Conservation (phyloP, 495 filamentous ascomycete species). For the Evansstolkia leycettana region DNA sequence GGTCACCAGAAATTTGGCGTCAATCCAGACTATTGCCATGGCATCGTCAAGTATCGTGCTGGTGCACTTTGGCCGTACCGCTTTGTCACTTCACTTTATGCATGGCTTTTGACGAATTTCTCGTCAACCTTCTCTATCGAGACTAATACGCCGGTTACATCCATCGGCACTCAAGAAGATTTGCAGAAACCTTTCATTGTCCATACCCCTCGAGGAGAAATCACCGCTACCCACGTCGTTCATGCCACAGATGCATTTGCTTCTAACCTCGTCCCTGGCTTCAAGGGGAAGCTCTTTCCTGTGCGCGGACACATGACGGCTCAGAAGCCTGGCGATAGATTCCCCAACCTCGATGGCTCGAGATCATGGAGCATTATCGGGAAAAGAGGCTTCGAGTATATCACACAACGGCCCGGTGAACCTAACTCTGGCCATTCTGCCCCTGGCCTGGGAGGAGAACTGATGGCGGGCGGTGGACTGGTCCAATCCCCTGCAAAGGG, state of each 20-base stretch:
- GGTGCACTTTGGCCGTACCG: conserved; percentile 71
- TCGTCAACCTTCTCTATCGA: conserved; percentile 54
- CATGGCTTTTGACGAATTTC: conserved; percentile 34
- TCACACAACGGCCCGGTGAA: conserved; percentile 12
- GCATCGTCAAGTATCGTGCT: conserved; percentile 12
- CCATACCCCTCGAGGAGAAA: conserved; percentile 49
- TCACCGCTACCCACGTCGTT: conserved; percentile 45
- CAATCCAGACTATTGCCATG: too few species aligned
- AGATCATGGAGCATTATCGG: conserved; percentile 28
- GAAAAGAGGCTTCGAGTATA: conserved; percentile 62
- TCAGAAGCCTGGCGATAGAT: conserved; percentile 36
- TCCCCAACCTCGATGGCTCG: conserved; percentile 13
- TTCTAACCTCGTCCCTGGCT: conserved; percentile 54
- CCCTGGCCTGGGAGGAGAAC: too few species aligned
- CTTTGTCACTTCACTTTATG: conserved; percentile 54
- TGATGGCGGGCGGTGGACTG: too few species aligned
- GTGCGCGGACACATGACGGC: conserved; percentile 64
- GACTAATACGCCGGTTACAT: conserved; percentile 56
- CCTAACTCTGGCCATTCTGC: too few species aligned
- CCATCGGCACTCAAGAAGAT: conserved; percentile 5
- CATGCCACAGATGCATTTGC: conserved; percentile 73
- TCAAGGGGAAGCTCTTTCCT: conserved; percentile 63
- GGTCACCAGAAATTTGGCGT: too few species aligned
- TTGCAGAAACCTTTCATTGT: conserved; percentile 19
- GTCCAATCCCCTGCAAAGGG: conserved; percentile 45